Conservation (phyloP, 2,329 filamentous ascomycete genomes). For the Aspergillus sergii region DNA sequence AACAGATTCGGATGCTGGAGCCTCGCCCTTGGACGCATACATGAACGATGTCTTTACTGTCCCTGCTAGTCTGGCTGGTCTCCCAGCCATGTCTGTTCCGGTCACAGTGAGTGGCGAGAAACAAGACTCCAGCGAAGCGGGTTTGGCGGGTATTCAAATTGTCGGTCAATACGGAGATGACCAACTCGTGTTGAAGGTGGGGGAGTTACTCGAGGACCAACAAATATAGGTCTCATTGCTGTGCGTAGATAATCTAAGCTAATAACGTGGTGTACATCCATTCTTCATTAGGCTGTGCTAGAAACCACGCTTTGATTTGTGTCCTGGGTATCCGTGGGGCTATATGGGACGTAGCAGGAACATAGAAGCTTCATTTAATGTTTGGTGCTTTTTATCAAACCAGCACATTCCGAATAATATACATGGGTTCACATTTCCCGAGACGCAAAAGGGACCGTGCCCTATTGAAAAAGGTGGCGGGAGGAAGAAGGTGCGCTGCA, state of each 20-base stretch:
- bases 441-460: neutral
- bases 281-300: neutral
- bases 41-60: slow-evolving; percentile 96
- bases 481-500: neutral
- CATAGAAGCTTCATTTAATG: neutral
- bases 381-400: neutral
- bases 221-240: slow-evolving; percentile 9
- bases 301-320: neutral
- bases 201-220: slow-evolving; percentile 37
- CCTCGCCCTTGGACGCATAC: slow-evolving; percentile 69
- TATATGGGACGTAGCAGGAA: neutral
- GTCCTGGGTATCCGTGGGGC: neutral
- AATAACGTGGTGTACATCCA: neutral
- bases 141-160: slow-evolving; percentile 47
- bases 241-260: neutral
- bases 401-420: neutral
- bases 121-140: slow-evolving; percentile 14
- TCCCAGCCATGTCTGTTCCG: slow-evolving; percentile 86
- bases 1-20: slow-evolving; percentile 21
- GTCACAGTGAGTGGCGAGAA: slow-evolving; percentile 44
- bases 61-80: slow-evolving; percentile 85
- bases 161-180: slow-evolving; percentile 54
- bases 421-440: neutral
- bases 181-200: slow-evolving; percentile 43
- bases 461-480: neutral